Base-by-base conservation (phyloP, 768 basidiomycete genomes). In the Boletus rex-veris region DNA sequence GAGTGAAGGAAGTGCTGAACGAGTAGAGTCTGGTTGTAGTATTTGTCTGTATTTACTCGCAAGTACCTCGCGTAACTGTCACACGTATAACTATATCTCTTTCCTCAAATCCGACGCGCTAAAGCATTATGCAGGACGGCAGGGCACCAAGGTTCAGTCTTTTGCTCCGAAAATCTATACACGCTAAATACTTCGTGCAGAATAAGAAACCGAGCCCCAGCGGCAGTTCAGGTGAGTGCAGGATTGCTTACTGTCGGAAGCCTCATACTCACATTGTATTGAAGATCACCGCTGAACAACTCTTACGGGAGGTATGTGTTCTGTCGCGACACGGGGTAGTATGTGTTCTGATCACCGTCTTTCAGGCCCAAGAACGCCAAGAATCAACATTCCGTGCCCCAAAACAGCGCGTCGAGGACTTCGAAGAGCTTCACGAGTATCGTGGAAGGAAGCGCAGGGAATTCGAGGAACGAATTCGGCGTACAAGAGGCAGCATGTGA, bases 221-320 rank as follows among this genome's bases (percentile, higher is more conserved):
- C 96, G 45, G 89, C 92, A 55, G 79, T 98, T 56, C 93, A 96
- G 73, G 92, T 90, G 48, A 58, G 82, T 70, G 48, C 35, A 48
- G 49, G 41, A 40, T 44, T 14, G 24, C 15, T 50, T 15, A 8
- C 21, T 16, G 18, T 12, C 11, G 8, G 33, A 14, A 24, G 21
- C 31, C 37, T 45, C 48, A 30, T 55, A 58, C 57, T 70, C 46
- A 63, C 54, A 31, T 37, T 49, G 57, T 46, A 43, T 38, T 55
- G 44, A 73, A 98, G 92, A 95, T 98, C 74, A 98, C 97, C 53
- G 92, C 97, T 14, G 97, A 98, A 74, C 97, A 99, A 74, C 85
- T 99, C 40, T 78, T 99, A 10, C 88, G 97, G 64, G 97, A 99
- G 77, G 91, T 90, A 68, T 44, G 73, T 52, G 11, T 26, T 45